Evolutionary conservation across 2,329 filamentous ascomycete genomes (phyloP).

Genomic region (Phialocephala subalpina): DNA sequence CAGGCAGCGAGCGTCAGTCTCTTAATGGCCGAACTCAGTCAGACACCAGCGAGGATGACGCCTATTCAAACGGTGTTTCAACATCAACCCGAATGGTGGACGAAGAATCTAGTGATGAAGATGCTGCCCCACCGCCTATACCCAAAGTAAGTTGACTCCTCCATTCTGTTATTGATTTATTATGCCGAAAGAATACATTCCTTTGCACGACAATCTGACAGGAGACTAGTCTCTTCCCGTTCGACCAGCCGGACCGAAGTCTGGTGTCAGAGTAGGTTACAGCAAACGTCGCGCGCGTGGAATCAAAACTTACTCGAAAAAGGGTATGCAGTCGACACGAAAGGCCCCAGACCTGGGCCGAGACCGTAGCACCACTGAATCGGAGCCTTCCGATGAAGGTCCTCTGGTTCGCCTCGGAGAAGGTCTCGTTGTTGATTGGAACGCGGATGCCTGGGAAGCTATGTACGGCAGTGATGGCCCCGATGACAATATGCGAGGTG

Average conservation of each 20-base stretch:
- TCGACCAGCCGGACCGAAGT: slow-evolving; percentile 37
- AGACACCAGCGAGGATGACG: slow-evolving; percentile 59
- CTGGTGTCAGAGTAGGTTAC: slow-evolving; percentile 42
- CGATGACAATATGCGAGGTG: slow-evolving; percentile 62
- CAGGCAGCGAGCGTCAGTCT: slow-evolving; percentile 35
- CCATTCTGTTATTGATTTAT: background rate
- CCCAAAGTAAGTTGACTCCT: slow-evolving; percentile 35
- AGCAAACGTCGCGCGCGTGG: slow-evolving; percentile 39
- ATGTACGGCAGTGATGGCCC: slow-evolving; percentile 64
- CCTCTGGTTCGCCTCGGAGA: slow-evolving; percentile 83
- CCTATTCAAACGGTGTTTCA: slow-evolving; percentile 20
- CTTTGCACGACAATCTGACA: slow-evolving; percentile 31
- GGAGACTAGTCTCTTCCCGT: slow-evolving; percentile 44
- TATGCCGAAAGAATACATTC: background rate
- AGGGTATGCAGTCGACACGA: slow-evolving; percentile 42
- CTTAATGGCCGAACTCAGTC: slow-evolving; percentile 52
- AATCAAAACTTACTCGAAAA: slow-evolving; percentile 49
- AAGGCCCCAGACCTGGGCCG: slow-evolving; percentile 26
- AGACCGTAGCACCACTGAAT: slow-evolving; percentile 28
- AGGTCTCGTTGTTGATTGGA: slow-evolving; percentile 89
- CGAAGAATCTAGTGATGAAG: slow-evolving; percentile 66
- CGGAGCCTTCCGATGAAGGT: slow-evolving; percentile 54
- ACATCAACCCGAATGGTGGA: slow-evolving; percentile 59
- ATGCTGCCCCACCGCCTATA: slow-evolving; percentile 31
- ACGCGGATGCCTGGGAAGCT: slow-evolving; percentile 69